Conservation (phyloP, 2,329 filamentous ascomycete genomes). For the Arthrobotrys sphaeroides region DNA sequence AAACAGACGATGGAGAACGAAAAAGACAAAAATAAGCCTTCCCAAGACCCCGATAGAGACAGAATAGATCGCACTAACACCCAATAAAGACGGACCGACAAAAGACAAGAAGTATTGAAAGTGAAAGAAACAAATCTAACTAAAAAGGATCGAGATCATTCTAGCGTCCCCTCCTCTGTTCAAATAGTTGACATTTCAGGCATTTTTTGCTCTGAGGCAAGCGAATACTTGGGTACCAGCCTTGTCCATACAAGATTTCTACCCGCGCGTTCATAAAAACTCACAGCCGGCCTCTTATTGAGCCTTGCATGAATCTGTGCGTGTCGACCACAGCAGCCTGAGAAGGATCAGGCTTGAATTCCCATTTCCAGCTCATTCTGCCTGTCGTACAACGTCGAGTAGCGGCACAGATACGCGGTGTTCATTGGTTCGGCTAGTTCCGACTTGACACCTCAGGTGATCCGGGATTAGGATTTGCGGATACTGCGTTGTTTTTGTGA, state of each 20-base stretch:
- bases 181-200: constrained; percentile 17
- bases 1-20: not conserved
- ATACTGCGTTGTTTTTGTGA: constrained; percentile 33
- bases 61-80: not conserved
- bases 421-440: constrained; percentile 48
- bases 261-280: not conserved
- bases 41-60: not conserved
- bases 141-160: not conserved
- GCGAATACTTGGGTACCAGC: not conserved
- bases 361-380: not conserved
- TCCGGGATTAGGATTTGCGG: not conserved
- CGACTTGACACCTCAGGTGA: not conserved
- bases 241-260: not conserved
- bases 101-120: not conserved
- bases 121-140: not conserved
- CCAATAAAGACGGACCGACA: constrained; percentile 3
- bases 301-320: constrained; percentile 31
- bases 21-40: not conserved
- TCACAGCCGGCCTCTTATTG: constrained; percentile 13
- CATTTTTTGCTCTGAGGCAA: not conserved
- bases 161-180: not conserved
- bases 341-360: constrained; percentile 9
- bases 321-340: not conserved
- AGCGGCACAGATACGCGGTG: constrained; percentile 10
- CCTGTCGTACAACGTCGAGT: constrained; percentile 4